Percentiles rank a stretch among this genome's conserved stretches.
phyloP scores from a whole-genome alignment of 768 basidiomycete species.

The Macrolepiota fuliginosa region DNA sequence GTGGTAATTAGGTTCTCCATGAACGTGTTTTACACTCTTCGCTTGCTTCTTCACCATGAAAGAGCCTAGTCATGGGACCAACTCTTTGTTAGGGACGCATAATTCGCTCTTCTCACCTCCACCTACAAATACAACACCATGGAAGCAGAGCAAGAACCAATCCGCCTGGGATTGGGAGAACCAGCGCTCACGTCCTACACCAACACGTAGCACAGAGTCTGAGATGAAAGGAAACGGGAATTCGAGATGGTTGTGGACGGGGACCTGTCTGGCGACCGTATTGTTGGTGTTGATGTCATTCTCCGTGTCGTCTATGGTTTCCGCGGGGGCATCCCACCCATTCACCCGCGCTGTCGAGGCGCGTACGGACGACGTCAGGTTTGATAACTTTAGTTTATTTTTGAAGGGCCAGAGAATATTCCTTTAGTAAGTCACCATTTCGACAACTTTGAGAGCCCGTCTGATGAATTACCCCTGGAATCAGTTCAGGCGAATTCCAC shows the following conservation, averaged over 20 bases:
- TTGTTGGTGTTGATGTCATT: constrained; percentile 13
- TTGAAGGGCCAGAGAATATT: constrained; percentile 70
- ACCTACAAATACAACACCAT: constrained; percentile 10
- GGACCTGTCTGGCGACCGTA: constrained; percentile 8
- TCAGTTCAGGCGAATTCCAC: constrained; percentile 83
- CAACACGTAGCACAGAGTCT: background rate
- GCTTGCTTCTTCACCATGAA: constrained; percentile 12
- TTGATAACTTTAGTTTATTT: constrained; percentile 71
- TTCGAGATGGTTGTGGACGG: constrained; percentile 8
- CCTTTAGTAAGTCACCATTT: constrained; percentile 52
- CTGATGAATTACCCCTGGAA: background rate
- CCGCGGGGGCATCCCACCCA: background rate
- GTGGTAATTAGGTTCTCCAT: constrained; percentile 4
- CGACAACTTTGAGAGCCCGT: background rate
- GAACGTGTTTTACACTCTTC: constrained; percentile 1
- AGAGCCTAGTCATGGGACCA: constrained; percentile 11
- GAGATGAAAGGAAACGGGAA: constrained; percentile 8
- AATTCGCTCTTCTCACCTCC: constrained; percentile 3
- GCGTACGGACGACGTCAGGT: constrained; percentile 39
- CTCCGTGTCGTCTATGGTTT: constrained; percentile 10
- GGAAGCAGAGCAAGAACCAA: background rate
- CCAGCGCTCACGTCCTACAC: background rate
- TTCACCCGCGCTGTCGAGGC: constrained; percentile 10
- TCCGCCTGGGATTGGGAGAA: background rate
- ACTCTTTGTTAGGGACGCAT: background rate